Conservation (phyloP, 2,329 filamentous ascomycete genomes). For the Amesomyces nigricolor region DNA sequence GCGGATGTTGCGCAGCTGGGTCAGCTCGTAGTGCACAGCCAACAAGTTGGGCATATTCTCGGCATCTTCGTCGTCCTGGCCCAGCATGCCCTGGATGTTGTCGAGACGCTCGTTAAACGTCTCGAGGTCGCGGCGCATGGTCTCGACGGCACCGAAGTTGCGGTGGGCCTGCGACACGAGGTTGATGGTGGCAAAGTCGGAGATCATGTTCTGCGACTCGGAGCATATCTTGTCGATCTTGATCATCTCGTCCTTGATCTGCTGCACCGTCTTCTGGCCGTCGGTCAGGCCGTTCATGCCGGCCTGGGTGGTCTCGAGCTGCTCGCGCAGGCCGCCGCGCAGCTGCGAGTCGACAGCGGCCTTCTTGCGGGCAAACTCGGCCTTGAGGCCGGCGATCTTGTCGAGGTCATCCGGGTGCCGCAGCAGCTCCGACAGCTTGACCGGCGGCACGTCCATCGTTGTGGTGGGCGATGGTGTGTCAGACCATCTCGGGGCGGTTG, state of each 20-base stretch:
- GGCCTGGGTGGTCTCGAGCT: slow-evolving; percentile 88
- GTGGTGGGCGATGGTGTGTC: background rate
- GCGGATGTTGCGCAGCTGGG: slow-evolving; percentile 83
- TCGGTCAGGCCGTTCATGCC: slow-evolving; percentile 87
- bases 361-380: slow-evolving; percentile 93
- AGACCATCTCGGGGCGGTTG: slow-evolving; percentile 9
- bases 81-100: slow-evolving; percentile 70
- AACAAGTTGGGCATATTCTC: slow-evolving; percentile 91
- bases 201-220: slow-evolving; percentile 95
- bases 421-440: slow-evolving; percentile 87
- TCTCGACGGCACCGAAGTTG: slow-evolving; percentile 90
- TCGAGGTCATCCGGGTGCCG: slow-evolving; percentile 95
- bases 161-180: slow-evolving; percentile 88
- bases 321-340: slow-evolving; percentile 79
- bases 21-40: slow-evolving; percentile 85
- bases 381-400: slow-evolving; percentile 84
- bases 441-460: slow-evolving; percentile 60
- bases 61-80: slow-evolving; percentile 75
- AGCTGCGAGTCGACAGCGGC: slow-evolving; percentile 84
- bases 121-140: slow-evolving; percentile 87
- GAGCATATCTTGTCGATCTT: slow-evolving; percentile 97
- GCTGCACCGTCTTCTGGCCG: slow-evolving; percentile 83
- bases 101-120: slow-evolving; percentile 74
- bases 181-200: slow-evolving; percentile 91
- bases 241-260: slow-evolving; percentile 97